Evolutionary conservation across 1,139 yeast species (phyloP), one percentile per base, ranked within the genome.

Genomic region (Petasospora fabianii): DNA sequence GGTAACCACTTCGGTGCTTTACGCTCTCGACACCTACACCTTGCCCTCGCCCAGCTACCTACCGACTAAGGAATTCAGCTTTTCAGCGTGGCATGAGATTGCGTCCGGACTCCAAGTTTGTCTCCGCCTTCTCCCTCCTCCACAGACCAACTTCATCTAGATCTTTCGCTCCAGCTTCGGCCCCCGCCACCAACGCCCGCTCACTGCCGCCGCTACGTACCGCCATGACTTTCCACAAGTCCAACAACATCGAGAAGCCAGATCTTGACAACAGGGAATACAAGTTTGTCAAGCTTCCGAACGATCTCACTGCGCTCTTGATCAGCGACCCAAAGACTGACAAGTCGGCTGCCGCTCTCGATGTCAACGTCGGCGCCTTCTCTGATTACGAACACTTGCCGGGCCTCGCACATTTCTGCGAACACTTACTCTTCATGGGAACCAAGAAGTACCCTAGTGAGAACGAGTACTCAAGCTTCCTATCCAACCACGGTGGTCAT

Each of bases 391-490:
- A 73, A 36, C 68, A 71, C 21, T 61, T 87, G 22, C 83, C 90
- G 3, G 98, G 98, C 1, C 68, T 92, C 46, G 98, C 98, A 3
- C 98, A 92, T 63, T 92, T 92, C 61, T 88, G 97, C 64, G 98
- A 92, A 65, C 98, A 92, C 63, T 69, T 92, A 50, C 68, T 92
- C 46, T 92, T 92, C 60, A 87, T 92, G 96, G 98, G 98, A n/a
- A 90, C 97, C 5, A 71, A 76, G 51, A 90, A 88, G 62, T 92
- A 83, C 55, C 98, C 98, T 0, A 71, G 74, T 44, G 98, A 92
- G 60, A 88, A 87, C 60, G 97, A 87, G 53, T 92, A 92, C 61
- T 71, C 82, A 33, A 76, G 81, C 40, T 92, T 74, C 59, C 66
- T 92, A 45, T 73, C 95, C 6, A 79, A 83, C 46, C 95, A 77